phyloP scores from a whole-genome alignment of 768 basidiomycete genomes.

The Suillus variegatus region DNA sequence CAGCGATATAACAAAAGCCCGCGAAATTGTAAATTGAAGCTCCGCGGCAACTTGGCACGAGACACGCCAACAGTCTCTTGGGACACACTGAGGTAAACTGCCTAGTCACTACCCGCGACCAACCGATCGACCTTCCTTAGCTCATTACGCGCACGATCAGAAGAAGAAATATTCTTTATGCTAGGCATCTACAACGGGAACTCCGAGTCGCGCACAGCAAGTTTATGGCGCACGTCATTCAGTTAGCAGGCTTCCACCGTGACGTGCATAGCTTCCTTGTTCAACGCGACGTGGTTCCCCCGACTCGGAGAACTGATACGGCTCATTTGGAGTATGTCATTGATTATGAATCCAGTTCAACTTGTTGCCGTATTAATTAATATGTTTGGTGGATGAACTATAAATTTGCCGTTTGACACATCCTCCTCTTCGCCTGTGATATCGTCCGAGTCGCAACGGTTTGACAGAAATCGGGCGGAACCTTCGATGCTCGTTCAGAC shows the following conservation, averaged over 20 bases:
- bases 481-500: background rate
- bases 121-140: background rate
- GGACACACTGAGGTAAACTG: background rate
- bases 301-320: background rate
- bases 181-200: background rate
- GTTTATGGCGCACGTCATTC: background rate
- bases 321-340: too few species aligned
- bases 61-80: too few species aligned
- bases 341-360: background rate
- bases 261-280: background rate
- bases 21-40: background rate
- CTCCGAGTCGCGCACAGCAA: background rate
- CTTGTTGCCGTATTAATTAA: background rate
- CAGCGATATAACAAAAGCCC: background rate
- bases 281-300: background rate
- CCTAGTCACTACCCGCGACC: background rate
- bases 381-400: background rate
- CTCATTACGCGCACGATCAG: background rate
- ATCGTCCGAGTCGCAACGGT: background rate
- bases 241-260: background rate
- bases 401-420: background rate
- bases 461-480: background rate
- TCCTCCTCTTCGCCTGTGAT: background rate
- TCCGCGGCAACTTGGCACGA: too few species aligned
- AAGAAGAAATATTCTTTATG: background rate